Percentiles rank a stretch among this genome's conserved stretches.
Evolutionary conservation across 768 basidiomycete species (phyloP).

Genomic region (Leccinum ochraceum): DNA sequence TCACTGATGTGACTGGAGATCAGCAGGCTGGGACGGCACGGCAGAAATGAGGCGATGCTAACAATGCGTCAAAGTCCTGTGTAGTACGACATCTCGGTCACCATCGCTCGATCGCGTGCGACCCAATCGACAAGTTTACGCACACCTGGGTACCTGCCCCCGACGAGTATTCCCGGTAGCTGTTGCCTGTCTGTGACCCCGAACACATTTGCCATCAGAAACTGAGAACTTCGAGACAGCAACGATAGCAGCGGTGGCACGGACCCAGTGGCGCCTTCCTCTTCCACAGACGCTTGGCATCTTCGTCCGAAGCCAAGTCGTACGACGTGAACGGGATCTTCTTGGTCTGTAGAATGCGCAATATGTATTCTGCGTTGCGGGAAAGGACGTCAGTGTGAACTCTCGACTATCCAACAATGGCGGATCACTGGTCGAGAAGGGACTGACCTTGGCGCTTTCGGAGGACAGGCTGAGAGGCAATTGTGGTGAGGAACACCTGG

Average conservation of each 20-base stretch:
- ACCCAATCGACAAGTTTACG: slow-evolving; percentile 29
- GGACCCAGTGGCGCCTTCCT: slow-evolving; percentile 73
- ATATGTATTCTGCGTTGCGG: slow-evolving; percentile 61
- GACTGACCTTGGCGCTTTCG: slow-evolving; percentile 74
- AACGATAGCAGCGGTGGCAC: slow-evolving; percentile 3
- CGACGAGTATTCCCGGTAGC: slow-evolving; percentile 81
- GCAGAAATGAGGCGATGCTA: slow-evolving; percentile 29
- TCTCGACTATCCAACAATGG: not conserved
- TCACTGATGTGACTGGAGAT: slow-evolving; percentile 49
- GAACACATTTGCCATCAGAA: slow-evolving; percentile 1
- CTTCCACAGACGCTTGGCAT: slow-evolving; percentile 78
- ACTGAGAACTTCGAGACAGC: not conserved
- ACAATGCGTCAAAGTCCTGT: slow-evolving; percentile 78
- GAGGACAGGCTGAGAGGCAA: slow-evolving; percentile 76
- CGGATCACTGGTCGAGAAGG: not conserved
- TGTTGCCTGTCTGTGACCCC: slow-evolving; percentile 69
- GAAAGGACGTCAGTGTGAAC: not conserved
- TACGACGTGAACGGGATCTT: slow-evolving; percentile 82
- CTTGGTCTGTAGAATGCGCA: slow-evolving; percentile 83
- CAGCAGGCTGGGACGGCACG: slow-evolving; percentile 4
- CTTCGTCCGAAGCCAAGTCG: slow-evolving; percentile 82
- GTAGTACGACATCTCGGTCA: slow-evolving; percentile 4
- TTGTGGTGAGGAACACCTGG: slow-evolving; percentile 81
- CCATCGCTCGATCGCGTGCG: slow-evolving; percentile 4
- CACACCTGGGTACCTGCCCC: slow-evolving; percentile 76